Percentiles rank a stretch among this genome's conserved stretches.
phyloP scores from a whole-genome alignment of 192 early-diverging fungal genomes.

The Umbelopsis vinacea region DNA sequence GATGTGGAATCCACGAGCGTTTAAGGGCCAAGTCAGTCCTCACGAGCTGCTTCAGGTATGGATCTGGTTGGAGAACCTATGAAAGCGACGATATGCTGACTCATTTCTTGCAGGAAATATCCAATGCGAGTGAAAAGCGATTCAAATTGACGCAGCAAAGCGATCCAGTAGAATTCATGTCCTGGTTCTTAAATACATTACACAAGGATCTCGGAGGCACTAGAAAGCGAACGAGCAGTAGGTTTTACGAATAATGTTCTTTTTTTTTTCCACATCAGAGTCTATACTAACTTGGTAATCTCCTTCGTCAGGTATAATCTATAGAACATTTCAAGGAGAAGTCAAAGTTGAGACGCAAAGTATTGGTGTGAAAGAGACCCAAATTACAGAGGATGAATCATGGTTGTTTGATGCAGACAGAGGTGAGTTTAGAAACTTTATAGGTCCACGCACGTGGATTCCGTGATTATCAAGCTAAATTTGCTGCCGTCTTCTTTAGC shows the following conservation, averaged over 20 bases:
- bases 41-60: constrained; percentile 89
- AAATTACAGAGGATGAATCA: constrained; percentile 42
- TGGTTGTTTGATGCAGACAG: constrained; percentile 52
- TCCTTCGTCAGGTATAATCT: constrained; percentile 57
- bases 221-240: constrained; percentile 71
- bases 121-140: constrained; percentile 74
- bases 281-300: neutral
- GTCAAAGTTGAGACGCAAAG: constrained; percentile 73
- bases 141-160: constrained; percentile 81
- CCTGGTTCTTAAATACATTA: constrained; percentile 92
- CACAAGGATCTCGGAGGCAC: constrained; percentile 86
- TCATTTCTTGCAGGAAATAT: constrained; percentile 64
- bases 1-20: constrained; percentile 91
- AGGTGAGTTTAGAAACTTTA: constrained; percentile 29
- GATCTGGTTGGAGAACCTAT: constrained; percentile 1
- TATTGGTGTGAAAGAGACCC: constrained; percentile 49
- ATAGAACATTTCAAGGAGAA: constrained; percentile 87
- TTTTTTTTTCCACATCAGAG: neutral
- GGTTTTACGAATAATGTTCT: constrained; percentile 24
- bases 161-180: constrained; percentile 87
- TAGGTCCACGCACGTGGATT: neutral
- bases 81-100: neutral
- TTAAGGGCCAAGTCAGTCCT: constrained; percentile 94
- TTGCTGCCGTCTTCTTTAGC: constrained; percentile 43
- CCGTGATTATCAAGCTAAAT: neutral